phyloP scores from a whole-genome alignment of 352 stramenopile species.

The Blastocystis sp. region DNA sequence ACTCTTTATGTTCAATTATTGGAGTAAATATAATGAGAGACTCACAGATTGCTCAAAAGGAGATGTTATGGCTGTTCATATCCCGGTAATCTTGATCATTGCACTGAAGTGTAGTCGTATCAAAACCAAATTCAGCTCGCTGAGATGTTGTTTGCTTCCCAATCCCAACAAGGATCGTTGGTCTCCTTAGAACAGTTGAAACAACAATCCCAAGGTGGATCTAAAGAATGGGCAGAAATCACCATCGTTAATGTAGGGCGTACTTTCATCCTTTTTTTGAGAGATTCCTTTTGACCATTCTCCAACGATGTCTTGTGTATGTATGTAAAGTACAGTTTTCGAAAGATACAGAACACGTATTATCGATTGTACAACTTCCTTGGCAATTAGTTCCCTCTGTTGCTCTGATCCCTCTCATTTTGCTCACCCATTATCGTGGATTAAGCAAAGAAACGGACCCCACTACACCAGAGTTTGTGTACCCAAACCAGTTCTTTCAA shows the following conservation, averaged over 20 bases:
- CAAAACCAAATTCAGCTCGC: not conserved
- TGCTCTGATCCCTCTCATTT: not conserved
- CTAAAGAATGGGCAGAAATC: slow-evolving; percentile 17
- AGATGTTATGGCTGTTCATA: slow-evolving; percentile 23
- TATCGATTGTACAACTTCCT: not conserved
- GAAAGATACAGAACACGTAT: not conserved
- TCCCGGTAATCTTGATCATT: not conserved
- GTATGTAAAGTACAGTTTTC: not conserved
- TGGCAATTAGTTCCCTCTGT: not conserved
- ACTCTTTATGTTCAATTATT: slow-evolving; percentile 34
- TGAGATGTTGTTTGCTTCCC: not conserved
- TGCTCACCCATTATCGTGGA: slow-evolving; percentile 30
- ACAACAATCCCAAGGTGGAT: not conserved
- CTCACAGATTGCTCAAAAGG: not conserved
- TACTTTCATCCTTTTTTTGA: not conserved
- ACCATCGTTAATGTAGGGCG: not conserved
- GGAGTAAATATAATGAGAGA: slow-evolving; percentile 40
- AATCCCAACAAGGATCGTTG: not conserved
- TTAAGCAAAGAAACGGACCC: not conserved
- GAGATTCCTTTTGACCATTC: not conserved
- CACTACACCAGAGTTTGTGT: not conserved
- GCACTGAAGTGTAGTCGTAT: not conserved
- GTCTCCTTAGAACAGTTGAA: not conserved
- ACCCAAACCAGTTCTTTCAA: slow-evolving; percentile 24
- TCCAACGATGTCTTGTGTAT: slow-evolving; percentile 8